Evolutionary conservation across 306 rosid species (phyloP).

Genomic region (Betula pendula): DNA sequence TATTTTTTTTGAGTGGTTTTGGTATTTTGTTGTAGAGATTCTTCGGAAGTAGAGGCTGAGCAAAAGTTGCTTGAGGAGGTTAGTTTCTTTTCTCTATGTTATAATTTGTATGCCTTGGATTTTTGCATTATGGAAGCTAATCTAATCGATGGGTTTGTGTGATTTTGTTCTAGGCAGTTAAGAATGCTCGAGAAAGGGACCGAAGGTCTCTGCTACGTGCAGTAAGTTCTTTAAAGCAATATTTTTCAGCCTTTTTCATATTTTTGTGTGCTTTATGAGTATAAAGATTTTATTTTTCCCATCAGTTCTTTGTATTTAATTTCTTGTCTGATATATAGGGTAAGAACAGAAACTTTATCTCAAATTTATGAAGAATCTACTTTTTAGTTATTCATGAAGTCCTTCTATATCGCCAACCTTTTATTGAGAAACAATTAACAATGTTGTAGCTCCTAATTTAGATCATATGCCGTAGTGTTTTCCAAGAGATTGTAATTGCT

Average conservation of each 20-base stretch:
- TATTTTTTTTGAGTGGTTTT: conserved; percentile 1
- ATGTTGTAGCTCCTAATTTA: too few relatives aligned
- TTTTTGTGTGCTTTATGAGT: background rate
- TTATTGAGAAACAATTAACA: too few relatives aligned
- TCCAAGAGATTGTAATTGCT: too few relatives aligned
- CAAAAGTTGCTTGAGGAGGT: conserved; percentile 90
- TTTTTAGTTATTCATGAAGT: background rate
- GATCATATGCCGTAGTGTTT: too few relatives aligned
- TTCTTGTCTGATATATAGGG: background rate
- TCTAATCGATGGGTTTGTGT: conserved; percentile 16
- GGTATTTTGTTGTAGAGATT: conserved; percentile 48
- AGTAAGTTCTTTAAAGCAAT: conserved; percentile 47
- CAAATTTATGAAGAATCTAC: background rate
- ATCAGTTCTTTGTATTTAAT: background rate
- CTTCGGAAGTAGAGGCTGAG: conserved; percentile 81
- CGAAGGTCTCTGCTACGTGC: conserved; percentile 73
- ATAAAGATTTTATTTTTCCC: background rate
- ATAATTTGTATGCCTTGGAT: conserved; percentile 1
- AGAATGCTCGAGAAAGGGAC: conserved; percentile 82
- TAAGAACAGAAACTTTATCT: background rate
- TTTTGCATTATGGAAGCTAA: conserved; percentile 19
- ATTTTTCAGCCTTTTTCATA: background rate
- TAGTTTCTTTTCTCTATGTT: background rate
- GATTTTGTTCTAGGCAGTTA: conserved; percentile 61
- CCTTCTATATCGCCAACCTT: too few relatives aligned